Percentiles rank a stretch among this genome's conserved stretches.
Evolutionary conservation across 1,284 basidiomycete species (phyloP).

Genomic region (Puccinia polysora): DNA sequence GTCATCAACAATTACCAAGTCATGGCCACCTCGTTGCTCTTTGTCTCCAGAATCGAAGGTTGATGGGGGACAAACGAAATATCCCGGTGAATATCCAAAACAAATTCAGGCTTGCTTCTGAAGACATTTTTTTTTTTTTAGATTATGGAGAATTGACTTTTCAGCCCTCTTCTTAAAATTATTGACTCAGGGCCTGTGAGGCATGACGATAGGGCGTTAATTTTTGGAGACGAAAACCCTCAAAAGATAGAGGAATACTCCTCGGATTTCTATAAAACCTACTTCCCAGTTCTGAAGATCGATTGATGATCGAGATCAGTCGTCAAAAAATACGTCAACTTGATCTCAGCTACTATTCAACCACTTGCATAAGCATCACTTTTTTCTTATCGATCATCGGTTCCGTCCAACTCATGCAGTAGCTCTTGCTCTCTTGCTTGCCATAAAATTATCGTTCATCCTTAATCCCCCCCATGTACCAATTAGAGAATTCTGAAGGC

Average conservation of each 20-base stretch:
- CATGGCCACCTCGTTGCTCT: too few relatives aligned
- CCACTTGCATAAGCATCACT: not conserved
- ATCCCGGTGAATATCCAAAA: too few relatives aligned
- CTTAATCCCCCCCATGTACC: too few relatives aligned
- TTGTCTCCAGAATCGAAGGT: too few relatives aligned
- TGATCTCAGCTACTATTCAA: not conserved
- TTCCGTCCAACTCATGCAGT: too few relatives aligned
- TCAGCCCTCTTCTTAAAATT: not conserved
- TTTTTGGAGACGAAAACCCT: constrained; percentile 21
- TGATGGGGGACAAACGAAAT: too few relatives aligned
- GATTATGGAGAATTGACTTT: not conserved
- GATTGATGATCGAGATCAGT: too few relatives aligned
- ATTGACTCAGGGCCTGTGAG: not conserved
- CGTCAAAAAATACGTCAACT: too few relatives aligned
- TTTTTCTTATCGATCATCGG: not conserved
- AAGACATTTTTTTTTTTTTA: not conserved
- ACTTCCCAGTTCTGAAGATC: constrained; percentile 6
- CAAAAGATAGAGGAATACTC: not conserved
- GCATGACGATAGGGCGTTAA: not conserved
- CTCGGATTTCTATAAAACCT: constrained; percentile 7
- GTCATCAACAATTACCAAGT: not conserved
- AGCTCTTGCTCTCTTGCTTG: too few relatives aligned
- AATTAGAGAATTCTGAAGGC: too few relatives aligned
- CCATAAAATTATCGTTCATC: too few relatives aligned
- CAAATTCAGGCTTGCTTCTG: too few relatives aligned